Conservation (phyloP, 306 rosid genomes). For the Mimosa pudica region DNA sequence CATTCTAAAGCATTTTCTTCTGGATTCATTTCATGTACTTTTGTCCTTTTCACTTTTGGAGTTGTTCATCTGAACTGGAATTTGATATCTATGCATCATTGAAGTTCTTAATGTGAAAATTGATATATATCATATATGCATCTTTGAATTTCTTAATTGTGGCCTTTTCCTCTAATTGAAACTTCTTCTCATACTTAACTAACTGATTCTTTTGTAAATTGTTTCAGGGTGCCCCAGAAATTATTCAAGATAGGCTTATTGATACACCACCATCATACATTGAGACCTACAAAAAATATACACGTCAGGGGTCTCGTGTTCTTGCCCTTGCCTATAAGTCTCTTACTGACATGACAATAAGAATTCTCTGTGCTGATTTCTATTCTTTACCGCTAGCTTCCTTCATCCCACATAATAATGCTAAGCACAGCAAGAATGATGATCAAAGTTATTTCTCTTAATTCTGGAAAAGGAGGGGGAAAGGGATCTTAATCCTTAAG, state of each 20-base stretch:
- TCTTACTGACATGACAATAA: conserved; percentile 94
- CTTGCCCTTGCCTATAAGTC: conserved; percentile 96
- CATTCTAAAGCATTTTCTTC: background rate
- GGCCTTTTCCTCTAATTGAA: conserved; percentile 15
- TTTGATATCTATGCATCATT: no score
- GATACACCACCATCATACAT: conserved; percentile 77
- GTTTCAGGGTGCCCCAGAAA: conserved; percentile 98
- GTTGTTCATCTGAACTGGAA: background rate
- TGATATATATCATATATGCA: background rate
- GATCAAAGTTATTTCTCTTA: background rate
- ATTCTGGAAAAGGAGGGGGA: background rate
- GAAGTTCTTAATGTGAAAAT: background rate
- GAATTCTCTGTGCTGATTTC: conserved; percentile 35
- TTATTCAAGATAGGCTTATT: conserved; percentile 84
- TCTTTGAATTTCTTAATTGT: conserved; percentile 15
- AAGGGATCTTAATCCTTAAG: background rate
- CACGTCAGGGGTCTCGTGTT: conserved; percentile 98
- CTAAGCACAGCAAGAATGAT: conserved; percentile 2
- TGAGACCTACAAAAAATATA: conserved; percentile 84
- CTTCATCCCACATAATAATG: conserved; percentile 18
- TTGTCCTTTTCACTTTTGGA: background rate
- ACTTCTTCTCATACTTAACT: conserved; percentile 10
- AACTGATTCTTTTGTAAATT: conserved; percentile 5
- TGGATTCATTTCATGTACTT: background rate
- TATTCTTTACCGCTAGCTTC: conserved; percentile 1